phyloP scores from a whole-genome alignment of 257 asterid species.

The Datura wrightii region DNA sequence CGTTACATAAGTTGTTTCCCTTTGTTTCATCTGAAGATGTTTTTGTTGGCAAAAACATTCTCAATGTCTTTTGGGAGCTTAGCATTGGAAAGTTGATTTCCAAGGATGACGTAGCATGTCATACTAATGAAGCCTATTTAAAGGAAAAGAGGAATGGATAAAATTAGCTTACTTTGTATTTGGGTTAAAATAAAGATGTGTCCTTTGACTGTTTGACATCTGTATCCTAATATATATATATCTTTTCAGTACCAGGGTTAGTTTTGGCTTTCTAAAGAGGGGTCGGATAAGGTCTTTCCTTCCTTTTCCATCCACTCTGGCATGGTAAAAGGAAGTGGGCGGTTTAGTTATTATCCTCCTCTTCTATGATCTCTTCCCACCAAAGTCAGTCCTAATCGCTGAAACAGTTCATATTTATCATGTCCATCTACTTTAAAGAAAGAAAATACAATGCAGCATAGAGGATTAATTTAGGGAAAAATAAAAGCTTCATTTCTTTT shows the following conservation, averaged over 20 bases:
- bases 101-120: background rate
- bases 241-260: background rate
- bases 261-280: constrained; percentile 4
- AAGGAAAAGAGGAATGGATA: background rate
- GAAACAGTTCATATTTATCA: background rate
- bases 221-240: background rate
- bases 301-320: background rate
- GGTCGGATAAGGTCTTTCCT: background rate
- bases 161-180: background rate
- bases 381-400: background rate
- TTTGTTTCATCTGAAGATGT: background rate
- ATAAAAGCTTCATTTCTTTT: background rate
- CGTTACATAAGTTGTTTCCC: constrained; percentile 5
- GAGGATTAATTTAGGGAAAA: background rate
- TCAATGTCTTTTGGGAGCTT: background rate
- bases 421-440: background rate
- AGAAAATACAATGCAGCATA: background rate
- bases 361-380: background rate
- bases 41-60: background rate
- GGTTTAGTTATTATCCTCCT: background rate
- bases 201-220: background rate
- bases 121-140: background rate
- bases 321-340: background rate
- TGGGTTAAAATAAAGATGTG: background rate
- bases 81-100: background rate